Evolutionary conservation across 208 protist species (phyloP).

Genomic region (Cochliopodium minus): DNA sequence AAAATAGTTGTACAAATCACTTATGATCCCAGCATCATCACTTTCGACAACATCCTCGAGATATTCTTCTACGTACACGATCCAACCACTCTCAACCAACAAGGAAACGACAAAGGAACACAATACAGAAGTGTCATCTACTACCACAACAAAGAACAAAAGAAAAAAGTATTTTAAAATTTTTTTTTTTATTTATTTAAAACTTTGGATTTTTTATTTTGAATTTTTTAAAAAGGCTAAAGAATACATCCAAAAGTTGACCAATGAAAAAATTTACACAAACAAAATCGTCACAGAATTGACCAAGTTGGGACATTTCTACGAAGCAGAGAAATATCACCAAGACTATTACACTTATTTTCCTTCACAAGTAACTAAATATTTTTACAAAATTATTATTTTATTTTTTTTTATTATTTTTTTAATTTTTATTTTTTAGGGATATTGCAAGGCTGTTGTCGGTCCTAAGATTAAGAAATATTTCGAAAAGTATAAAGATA

Average conservation of each 20-base stretch:
- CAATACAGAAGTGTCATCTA: conserved; percentile 71
- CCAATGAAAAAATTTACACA: conserved; percentile 33
- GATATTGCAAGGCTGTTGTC: too few species aligned
- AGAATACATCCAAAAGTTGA: conserved; percentile 28
- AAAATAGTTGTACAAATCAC: conserved; percentile 61
- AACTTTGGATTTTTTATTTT: too few species aligned
- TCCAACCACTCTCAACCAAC: conserved; percentile 66
- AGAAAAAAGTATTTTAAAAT: conserved; percentile 39
- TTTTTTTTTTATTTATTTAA: too few species aligned
- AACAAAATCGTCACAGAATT: conserved; percentile 44
- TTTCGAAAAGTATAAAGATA: too few species aligned
- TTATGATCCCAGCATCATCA: conserved; percentile 54
- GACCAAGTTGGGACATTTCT: conserved; percentile 43
- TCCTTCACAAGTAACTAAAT: too few species aligned
- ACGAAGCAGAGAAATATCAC: conserved; percentile 58
- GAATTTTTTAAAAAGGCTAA: conserved; percentile 58
- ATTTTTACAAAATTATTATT: too few species aligned
- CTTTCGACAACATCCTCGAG: conserved; percentile 57
- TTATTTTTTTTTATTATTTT: too few species aligned
- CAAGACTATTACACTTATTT: too few species aligned
- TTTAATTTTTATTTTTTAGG: too few species aligned
- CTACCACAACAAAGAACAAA: conserved; percentile 62
- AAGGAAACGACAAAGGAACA: conserved; percentile 65
- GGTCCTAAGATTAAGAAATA: too few species aligned
- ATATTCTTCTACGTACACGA: conserved; percentile 83